Evolutionary conservation across 2,329 filamentous ascomycete genomes (phyloP).

Genomic region (Aureobasidium lini): DNA sequence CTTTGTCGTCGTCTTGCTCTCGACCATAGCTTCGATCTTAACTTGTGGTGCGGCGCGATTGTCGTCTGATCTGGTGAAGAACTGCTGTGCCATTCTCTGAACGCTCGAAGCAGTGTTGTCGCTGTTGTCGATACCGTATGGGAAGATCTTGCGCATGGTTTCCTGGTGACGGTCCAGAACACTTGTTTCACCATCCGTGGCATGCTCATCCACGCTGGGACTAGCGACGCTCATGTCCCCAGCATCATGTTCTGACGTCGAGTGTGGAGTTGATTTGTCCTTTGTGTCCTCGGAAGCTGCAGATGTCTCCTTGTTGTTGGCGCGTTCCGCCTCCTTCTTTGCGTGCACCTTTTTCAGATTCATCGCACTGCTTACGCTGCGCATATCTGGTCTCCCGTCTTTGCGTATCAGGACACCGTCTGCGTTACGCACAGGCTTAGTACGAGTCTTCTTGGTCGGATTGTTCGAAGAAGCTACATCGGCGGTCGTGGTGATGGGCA

Average conservation of each 20-base stretch:
- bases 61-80: constrained; percentile 17
- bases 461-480: constrained; percentile 4
- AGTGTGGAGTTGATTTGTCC: constrained; percentile 1
- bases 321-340: constrained; percentile 36
- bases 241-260: constrained; percentile 4
- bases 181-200: constrained; percentile 18
- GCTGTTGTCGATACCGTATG: constrained; percentile 18
- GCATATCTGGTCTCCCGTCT: constrained; percentile 45
- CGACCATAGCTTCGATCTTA: constrained; percentile 13
- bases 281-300: constrained; percentile 14
- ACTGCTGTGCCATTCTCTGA: constrained; percentile 18
- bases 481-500: constrained; percentile 9
- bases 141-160: constrained; percentile 27
- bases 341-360: constrained; percentile 46
- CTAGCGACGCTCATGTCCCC: constrained; percentile 7
- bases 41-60: not conserved
- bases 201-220: constrained; percentile 16
- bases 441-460: constrained; percentile 40
- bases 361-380: constrained; percentile 44
- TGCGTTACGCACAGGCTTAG: constrained; percentile 42
- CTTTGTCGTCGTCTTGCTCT: not conserved
- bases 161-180: constrained; percentile 21
- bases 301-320: constrained; percentile 22
- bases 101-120: not conserved
- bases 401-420: constrained; percentile 45